Evolutionary conservation across 352 stramenopile species (phyloP), one percentile per base, ranked within the genome.

Genomic region (Globisporangium paddicum): DNA sequence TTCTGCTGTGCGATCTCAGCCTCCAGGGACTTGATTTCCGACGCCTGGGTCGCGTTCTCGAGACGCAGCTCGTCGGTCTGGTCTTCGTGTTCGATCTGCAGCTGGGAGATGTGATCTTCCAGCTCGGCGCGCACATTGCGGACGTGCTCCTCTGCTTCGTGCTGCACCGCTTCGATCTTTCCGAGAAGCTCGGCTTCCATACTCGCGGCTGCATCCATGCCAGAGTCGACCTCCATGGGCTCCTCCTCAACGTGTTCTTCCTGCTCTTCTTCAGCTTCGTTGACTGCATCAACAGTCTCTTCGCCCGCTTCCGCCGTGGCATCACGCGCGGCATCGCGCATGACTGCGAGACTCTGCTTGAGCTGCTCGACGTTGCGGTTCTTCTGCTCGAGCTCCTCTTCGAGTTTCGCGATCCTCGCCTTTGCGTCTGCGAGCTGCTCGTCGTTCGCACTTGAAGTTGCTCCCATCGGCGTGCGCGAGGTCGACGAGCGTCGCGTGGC

Each of bases 321-420:
- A 26, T 37, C 49, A 0, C 23, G 30, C 13, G 58, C 64, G 2
- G 51, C 55, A 42, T 90, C 72, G 38, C 82, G 76, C 58, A 88
- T 69, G 32, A 83, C 71, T 0, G 59, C 51, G 14, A 89, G 46
- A 26, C 71, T 89, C 47, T 90, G 80, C 49, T 82, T 82, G 38
- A 89, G 53, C 61, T 90, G 81, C 57, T 89, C 76, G 3, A 89
- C 73, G 26, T 82, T 69, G 14, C 77, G 64, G 49, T 84, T 85
- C 55, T 84, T 83, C 60, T 91, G 75, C 38, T 91, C 79, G 50
- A 91, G 59, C 41, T 88, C 77, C 46, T 85, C 72, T 58, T 91
- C 79, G 30, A 91, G 66, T 55, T 77, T 86, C 5, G 68, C 62
- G 42, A 89, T 86, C 25, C 55, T 67, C 5, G 72, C 62, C 51